Percentiles rank a stretch among this genome's conserved stretches.
Conservation (phyloP, 768 basidiomycete genomes). For the Lactarius indigo region DNA sequence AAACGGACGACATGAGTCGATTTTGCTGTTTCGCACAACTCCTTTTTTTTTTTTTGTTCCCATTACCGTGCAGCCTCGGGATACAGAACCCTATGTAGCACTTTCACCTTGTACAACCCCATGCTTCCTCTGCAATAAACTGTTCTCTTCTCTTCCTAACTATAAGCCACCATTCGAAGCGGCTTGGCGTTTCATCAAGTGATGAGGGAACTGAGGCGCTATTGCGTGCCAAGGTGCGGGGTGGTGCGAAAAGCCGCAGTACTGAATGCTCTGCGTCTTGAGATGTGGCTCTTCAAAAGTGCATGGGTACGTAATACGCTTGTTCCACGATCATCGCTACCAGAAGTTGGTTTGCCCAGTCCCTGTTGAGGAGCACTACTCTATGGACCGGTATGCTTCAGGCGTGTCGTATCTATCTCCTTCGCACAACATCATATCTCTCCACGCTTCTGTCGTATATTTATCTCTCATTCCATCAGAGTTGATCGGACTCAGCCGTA, state of each 20-base stretch:
- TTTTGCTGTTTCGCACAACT: background rate
- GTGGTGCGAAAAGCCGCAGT: background rate
- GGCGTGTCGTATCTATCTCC: too few relatives aligned
- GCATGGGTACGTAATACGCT: too few relatives aligned
- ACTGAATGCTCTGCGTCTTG: background rate
- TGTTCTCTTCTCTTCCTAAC: background rate
- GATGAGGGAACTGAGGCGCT: background rate
- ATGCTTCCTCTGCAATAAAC: background rate
- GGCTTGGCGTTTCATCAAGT: background rate
- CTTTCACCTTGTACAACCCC: background rate
- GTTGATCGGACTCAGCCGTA: background rate
- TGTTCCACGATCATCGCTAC: too few relatives aligned
- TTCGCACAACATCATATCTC: background rate
- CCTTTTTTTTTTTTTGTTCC: background rate
- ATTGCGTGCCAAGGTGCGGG: background rate
- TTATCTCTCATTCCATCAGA: background rate
- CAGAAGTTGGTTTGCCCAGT: background rate
- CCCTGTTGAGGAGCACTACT: too few relatives aligned
- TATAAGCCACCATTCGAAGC: background rate
- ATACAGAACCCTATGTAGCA: background rate
- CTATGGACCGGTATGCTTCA: too few relatives aligned
- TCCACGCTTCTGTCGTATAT: background rate
- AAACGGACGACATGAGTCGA: background rate
- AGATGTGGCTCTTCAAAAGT: background rate
- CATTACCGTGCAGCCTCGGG: background rate